Base-by-base conservation (phyloP, 2,329 filamentous ascomycete species). In the Aspergillus texensis region DNA sequence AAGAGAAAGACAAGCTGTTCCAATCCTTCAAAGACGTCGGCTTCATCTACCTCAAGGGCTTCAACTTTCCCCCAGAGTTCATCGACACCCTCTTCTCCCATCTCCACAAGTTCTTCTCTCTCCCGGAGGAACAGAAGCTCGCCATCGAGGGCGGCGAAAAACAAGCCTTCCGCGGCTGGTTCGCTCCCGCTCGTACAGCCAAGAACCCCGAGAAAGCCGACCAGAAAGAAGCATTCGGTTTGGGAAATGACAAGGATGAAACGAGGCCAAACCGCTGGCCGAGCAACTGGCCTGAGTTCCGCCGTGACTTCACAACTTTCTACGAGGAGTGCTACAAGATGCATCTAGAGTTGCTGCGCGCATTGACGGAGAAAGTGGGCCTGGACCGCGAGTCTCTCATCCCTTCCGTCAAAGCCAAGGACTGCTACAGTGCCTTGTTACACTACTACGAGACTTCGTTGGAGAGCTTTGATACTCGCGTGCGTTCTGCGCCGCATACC, bases 101-200 rank as follows among this genome's bases (percentile, higher is more conserved):
- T 26, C 34, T 56, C 2, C 41, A 58, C 21, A 26, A 21, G 16
- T 46, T 62, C 46, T 62, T 62, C 54, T 16, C 30, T 34, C 60
- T 62, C 32, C 54, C 60, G 1, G 60, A 52, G 4, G 32, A 45
- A 24, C 54, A 62, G 21, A 62, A 62, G 9, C 43, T 46, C 0
- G 57, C 57, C 24, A 28, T 62, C 16, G 60, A 62, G 24, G 57
- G 54, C 4, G 54, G 60, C 45, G 60, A 62, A 46, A n/a, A 55
- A 2, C 50, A 62, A 26, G 53, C 60, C 19, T 62, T 62, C 54
- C 60, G 57, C 45, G 60, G 60, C 34, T 62, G 60, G 60, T 62
- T 62, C 24, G 57, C 60, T 6, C 60, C 60, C 1, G 24, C 39
- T 9, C 60, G 60, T 21, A 62, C 60, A 14, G 50, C 54, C 3